Evolutionary conservation across 129 eudicot genomes (phyloP), one percentile per base, ranked within the genome.

Genomic region (Apium graveolens): DNA sequence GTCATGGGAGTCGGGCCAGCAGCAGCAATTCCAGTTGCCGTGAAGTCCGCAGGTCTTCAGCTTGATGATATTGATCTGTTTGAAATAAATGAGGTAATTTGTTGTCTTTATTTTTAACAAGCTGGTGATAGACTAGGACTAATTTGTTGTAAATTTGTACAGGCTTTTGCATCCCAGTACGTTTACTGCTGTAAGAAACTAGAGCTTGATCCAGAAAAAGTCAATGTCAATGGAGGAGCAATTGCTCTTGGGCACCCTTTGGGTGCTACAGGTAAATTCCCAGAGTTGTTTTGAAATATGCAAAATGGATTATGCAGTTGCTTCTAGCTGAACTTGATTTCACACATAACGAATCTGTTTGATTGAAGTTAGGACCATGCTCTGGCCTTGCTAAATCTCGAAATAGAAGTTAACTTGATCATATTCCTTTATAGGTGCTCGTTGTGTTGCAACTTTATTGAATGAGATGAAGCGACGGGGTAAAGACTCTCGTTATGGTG

Each of bases 1-100:
- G 84, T 90, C 18, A 90, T 90, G 95, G 95, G 95, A 35, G 65
- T 90, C 26, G 95, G 95, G 65, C 95, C 95, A 29, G 91, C 95
- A 41, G 90, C 84, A 51, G 95, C 95, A 17, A 87, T 90, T 84
- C 95, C 95, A 17, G 81, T 77, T 66, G 95, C 95, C 27, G 88
- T 90, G 70, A 87, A 90, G 80, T 83, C 91, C 26, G 95, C 95
- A 71, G 95, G 95, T 72, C 88, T 90, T 38, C 78, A 86, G 55
- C 79, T 90, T 68, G 68, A 83, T 46, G 81, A 87, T 80, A 85
- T 90, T 79, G 88, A 80, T 78, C 79, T 90, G 76, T 90, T 75
- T 70, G 95, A 90, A 78, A 90, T 90, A 84, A 90, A 90, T 62
- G 95, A 90, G 95, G 95, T 90, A 77, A 24, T 48, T 27, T 17